Evolutionary conservation across 225 moss, liverwort and hornwort genomes (phyloP).

Genomic region (Polytrichum formosum): DNA sequence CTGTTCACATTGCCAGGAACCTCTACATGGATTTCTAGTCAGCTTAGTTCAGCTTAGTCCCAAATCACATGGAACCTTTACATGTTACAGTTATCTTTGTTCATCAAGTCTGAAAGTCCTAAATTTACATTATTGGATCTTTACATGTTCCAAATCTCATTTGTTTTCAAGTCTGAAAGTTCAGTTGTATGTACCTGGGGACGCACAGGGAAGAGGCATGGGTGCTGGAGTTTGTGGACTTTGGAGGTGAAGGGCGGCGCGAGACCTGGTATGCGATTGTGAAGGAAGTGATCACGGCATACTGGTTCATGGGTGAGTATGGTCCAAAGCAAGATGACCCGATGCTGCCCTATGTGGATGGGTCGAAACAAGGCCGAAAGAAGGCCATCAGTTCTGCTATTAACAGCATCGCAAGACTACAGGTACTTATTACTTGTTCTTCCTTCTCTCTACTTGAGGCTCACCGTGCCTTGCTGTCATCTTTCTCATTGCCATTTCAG

Average conservation of each 20-base stretch:
- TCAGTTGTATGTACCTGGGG: too few relatives aligned
- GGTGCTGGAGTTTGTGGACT: conserved; percentile 94
- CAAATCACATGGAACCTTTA: too few relatives aligned
- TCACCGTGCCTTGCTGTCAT: too few relatives aligned
- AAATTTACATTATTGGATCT: not conserved
- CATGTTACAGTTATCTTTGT: too few relatives aligned
- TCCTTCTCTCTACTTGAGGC: too few relatives aligned
- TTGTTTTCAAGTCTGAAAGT: too few relatives aligned
- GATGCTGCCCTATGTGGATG: conserved; percentile 58
- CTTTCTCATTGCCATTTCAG: too few relatives aligned
- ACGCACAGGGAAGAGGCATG: conserved; percentile 80
- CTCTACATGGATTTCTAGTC: too few relatives aligned
- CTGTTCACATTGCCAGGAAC: too few relatives aligned
- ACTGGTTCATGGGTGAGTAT: conserved; percentile 76
- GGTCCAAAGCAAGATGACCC: conserved; percentile 75
- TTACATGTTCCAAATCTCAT: too few relatives aligned
- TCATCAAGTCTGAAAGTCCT: too few relatives aligned
- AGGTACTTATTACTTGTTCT: conserved; percentile 19
- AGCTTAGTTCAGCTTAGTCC: too few relatives aligned
- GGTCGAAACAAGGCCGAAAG: conserved; percentile 65
- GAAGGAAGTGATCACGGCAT: conserved; percentile 55
- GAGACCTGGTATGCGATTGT: conserved; percentile 66
- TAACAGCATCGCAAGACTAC: conserved; percentile 73
- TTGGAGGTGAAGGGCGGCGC: conserved; percentile 71
- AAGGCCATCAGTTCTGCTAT: conserved; percentile 44